phyloP scores from a whole-genome alignment of 2,329 filamentous ascomycete genomes.

The Fusarium tanahbumbuense region DNA sequence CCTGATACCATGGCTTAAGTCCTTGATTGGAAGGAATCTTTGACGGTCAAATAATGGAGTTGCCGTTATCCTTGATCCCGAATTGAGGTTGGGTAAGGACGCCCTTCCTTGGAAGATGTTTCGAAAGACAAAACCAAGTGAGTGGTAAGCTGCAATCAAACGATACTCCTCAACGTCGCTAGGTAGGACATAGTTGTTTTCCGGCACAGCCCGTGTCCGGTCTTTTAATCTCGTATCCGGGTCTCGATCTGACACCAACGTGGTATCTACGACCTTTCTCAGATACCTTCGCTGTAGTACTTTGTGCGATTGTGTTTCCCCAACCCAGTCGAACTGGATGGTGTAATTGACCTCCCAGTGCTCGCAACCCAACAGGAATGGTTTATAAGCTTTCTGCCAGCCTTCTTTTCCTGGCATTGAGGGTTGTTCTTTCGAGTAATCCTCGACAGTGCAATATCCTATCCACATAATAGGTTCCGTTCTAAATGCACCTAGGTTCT shows the following conservation, averaged over 20 bases:
- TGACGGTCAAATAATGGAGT: no score
- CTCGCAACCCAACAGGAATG: conserved; percentile 11
- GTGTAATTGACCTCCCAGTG: conserved; percentile 15
- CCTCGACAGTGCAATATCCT: conserved; percentile 1
- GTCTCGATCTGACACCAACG: rapidly evolving
- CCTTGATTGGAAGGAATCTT: no score
- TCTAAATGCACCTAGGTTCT: not conserved
- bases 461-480: conserved; percentile 35
- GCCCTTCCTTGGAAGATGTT: no score
- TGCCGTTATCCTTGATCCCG: no score
- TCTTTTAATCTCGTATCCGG: conserved; percentile 10
- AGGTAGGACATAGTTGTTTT: not conserved
- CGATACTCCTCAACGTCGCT: rapidly evolving
- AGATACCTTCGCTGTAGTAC: rapidly evolving
- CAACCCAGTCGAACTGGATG: not conserved
- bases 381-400: not conserved
- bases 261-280: not conserved
- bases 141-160: conserved; percentile 2
- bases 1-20: no score
- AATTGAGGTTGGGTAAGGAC: no score
- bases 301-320: not conserved
- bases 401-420: rapidly evolving
- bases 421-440: rapidly evolving
- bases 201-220: not conserved
- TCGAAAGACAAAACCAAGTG: no score